phyloP scores from a whole-genome alignment of 495 filamentous ascomycete genomes.

The Lophium mytilinum region DNA sequence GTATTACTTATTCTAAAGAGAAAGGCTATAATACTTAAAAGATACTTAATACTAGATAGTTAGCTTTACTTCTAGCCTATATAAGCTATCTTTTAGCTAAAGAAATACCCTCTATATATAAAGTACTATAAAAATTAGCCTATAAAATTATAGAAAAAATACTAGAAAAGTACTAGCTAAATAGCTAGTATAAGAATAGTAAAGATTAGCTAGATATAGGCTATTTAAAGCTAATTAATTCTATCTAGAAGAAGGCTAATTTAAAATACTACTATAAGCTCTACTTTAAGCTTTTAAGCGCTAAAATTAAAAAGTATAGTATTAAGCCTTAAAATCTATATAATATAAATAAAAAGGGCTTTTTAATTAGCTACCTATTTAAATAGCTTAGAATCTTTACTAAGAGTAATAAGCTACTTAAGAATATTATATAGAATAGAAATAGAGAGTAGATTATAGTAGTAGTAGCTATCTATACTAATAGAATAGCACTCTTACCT shows the following conservation, averaged over 20 bases:
- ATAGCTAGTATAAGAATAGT: not conserved
- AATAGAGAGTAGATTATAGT: no score
- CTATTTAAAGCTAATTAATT: not conserved
- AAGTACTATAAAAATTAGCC: not conserved
- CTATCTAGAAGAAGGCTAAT: not conserved
- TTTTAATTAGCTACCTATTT: no score
- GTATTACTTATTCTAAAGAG: not conserved
- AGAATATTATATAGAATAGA: not conserved
- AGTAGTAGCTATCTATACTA: no score
- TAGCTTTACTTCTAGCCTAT: not conserved
- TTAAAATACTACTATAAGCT: not conserved
- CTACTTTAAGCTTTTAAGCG: constrained; percentile 14
- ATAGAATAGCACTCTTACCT: not conserved
- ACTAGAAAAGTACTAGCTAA: not conserved
- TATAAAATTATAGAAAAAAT: not conserved
- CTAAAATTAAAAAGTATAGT: no score
- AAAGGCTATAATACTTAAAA: not conserved
- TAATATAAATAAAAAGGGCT: no score
- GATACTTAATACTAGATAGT: not conserved
- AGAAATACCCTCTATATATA: not conserved
- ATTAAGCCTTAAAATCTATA: no score
- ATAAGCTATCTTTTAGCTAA: not conserved
- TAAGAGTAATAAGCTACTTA: no score
- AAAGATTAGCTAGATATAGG: not conserved
- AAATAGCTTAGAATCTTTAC: no score